These are phyloP conservation scores for Neonectria magnoliae DNA, from an alignment of 2,329 filamentous ascomycete species.

Conservation along the genomic window DNA sequence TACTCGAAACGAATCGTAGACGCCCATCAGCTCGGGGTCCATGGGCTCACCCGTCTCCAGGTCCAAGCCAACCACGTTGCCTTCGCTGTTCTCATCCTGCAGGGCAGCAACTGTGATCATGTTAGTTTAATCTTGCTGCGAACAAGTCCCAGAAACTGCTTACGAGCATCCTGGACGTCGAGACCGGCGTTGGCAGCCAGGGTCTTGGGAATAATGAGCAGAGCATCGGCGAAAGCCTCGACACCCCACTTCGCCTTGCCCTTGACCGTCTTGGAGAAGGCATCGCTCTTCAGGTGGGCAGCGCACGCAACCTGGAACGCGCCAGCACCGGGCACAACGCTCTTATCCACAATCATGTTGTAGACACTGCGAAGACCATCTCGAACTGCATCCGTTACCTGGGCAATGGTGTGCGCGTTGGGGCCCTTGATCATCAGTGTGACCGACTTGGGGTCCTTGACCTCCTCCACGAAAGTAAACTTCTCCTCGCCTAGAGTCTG, in stretches of 20 bases:
- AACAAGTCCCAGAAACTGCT: constrained; percentile 52
- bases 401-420: constrained; percentile 94
- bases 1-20: constrained; percentile 97
- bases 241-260: constrained; percentile 98
- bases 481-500: constrained; percentile 98
- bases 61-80: constrained; percentile 87
- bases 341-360: constrained; percentile 99
- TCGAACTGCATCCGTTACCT: constrained; percentile 95
- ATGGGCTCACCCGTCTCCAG: constrained; percentile 89
- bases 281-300: constrained; percentile 84
- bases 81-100: constrained; percentile 86
- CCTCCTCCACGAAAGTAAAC: constrained; percentile 98
- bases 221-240: constrained; percentile 91
- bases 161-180: constrained; percentile 94
- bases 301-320: constrained; percentile 97
- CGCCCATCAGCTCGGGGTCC: constrained; percentile 91
- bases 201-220: constrained; percentile 96
- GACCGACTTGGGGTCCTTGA: constrained; percentile 98
- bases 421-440: constrained; percentile 98
- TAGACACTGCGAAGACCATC: constrained; percentile 96
- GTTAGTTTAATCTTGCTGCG: constrained; percentile 30
- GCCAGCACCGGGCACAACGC: constrained; percentile 92
- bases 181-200: constrained; percentile 95
- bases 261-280: constrained; percentile 90
- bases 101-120: constrained; percentile 75